These are phyloP conservation scores for Ceratocystis cacaofunesta DNA, from an alignment of 2,329 filamentous ascomycete species.

Conservation along the genomic window DNA sequence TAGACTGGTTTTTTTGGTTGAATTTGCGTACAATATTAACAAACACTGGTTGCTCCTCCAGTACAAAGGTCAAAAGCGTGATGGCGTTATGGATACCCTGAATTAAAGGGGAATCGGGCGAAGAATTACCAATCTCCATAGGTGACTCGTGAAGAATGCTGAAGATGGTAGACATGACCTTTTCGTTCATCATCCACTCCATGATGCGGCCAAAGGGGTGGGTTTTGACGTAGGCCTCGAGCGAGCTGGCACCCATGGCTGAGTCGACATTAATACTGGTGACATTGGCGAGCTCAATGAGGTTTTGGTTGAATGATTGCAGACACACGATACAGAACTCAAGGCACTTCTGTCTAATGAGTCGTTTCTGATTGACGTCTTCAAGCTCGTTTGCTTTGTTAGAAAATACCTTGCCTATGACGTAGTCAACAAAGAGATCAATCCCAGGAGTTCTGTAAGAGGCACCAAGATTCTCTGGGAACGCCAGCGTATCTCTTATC, in stretches of 20 bases:
- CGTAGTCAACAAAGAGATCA: slow-evolving; percentile 84
- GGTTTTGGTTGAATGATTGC: slow-evolving; percentile 80
- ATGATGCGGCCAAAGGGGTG: slow-evolving; percentile 91
- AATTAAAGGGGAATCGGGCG: slow-evolving; percentile 67
- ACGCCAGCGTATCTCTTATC: slow-evolving; percentile 64
- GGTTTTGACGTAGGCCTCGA: slow-evolving; percentile 66
- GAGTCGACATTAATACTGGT: slow-evolving; percentile 61
- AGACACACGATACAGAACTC: slow-evolving; percentile 70
- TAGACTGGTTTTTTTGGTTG: slow-evolving; percentile 29
- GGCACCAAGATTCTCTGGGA: slow-evolving; percentile 71
- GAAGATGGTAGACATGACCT: slow-evolving; percentile 67
- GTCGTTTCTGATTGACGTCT: slow-evolving; percentile 53
- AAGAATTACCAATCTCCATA: slow-evolving; percentile 53
- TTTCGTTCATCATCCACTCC: slow-evolving; percentile 97
- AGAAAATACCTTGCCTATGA: slow-evolving; percentile 63
- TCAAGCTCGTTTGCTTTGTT: slow-evolving; percentile 48
- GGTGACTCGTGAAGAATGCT: slow-evolving; percentile 63
- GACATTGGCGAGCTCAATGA: slow-evolving; percentile 71
- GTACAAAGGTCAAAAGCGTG: slow-evolving; percentile 65
- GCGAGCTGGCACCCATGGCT: slow-evolving; percentile 56
- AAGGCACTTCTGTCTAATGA: slow-evolving; percentile 66
- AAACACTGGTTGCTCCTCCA: slow-evolving; percentile 84
- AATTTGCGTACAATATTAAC: slow-evolving; percentile 59
- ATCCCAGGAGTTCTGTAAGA: slow-evolving; percentile 66
- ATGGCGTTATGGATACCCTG: slow-evolving; percentile 66